phyloP scores from a whole-genome alignment of 129 eudicot species.

The Deinandra increscens region DNA sequence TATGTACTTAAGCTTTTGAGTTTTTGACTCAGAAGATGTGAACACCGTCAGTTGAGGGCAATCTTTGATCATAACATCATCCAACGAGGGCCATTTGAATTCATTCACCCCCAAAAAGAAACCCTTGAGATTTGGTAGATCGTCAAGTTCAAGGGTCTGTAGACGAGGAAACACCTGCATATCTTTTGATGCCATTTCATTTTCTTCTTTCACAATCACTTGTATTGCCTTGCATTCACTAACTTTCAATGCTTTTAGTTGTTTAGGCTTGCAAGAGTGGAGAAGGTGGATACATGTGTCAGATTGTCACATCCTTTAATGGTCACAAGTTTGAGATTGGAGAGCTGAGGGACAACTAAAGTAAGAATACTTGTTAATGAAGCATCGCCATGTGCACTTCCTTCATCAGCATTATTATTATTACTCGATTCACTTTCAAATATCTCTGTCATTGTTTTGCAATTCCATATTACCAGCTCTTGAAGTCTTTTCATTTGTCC shows the following conservation, averaged over 20 bases:
- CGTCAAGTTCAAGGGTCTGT: too few relatives aligned
- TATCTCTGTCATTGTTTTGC: not conserved
- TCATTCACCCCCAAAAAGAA: not conserved
- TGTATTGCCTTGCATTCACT: too few relatives aligned
- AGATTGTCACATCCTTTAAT: not conserved
- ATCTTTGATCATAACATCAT: not conserved
- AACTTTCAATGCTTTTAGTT: too few relatives aligned
- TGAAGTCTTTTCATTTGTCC: constrained; percentile 5
- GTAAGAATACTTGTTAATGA: not conserved
- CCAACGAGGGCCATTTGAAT: not conserved
- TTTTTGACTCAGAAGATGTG: not conserved
- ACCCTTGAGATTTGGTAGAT: too few relatives aligned
- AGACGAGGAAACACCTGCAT: not conserved
- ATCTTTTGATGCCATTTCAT: not conserved
- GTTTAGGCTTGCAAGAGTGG: too few relatives aligned
- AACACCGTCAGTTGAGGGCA: not conserved
- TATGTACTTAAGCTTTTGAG: not conserved
- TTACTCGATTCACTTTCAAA: not conserved
- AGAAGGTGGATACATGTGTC: not conserved
- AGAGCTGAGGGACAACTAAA: not conserved
- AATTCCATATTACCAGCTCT: not conserved
- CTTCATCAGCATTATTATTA: not conserved
- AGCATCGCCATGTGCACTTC: not conserved
- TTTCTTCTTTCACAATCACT: not conserved
- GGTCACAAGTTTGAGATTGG: not conserved